phyloP scores from a whole-genome alignment of 768 basidiomycete genomes.

The Mycena galopus region DNA sequence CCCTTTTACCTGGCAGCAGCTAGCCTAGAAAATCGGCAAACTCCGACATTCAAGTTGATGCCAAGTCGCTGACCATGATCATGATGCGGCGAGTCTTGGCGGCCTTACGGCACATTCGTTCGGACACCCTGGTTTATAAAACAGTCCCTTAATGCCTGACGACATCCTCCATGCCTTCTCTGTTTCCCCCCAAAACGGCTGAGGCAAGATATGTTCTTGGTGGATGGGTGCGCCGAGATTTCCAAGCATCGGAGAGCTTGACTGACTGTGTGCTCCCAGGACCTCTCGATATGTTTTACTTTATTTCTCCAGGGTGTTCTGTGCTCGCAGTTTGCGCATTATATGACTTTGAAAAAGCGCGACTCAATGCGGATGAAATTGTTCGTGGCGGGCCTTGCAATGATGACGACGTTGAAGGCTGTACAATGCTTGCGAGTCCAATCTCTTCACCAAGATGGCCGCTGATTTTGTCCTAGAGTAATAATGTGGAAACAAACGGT shows the following conservation, averaged over 20 bases:
- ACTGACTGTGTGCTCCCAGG: neutral
- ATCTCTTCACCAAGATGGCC: neutral
- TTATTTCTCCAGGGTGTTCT: neutral
- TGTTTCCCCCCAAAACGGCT: too few species aligned
- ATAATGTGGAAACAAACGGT: constrained; percentile 1
- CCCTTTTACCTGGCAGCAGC: too few species aligned
- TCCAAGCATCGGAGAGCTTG: neutral
- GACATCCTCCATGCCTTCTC: too few species aligned
- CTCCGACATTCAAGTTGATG: too few species aligned
- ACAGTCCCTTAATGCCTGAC: too few species aligned
- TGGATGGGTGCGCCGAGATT: neutral
- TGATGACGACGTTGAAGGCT: neutral
- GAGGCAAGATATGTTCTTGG: neutral
- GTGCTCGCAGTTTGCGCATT: neutral
- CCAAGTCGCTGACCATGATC: too few species aligned
- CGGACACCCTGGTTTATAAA: too few species aligned
- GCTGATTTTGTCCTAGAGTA: neutral
- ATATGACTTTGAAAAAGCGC: neutral
- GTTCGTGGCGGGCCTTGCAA: neutral
- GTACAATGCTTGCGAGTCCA: neutral
- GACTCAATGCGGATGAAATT: neutral
- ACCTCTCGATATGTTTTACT: neutral
- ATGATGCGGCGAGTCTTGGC: too few species aligned
- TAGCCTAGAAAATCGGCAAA: too few species aligned
- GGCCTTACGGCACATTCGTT: too few species aligned